Base-by-base conservation (phyloP, 2,329 filamentous ascomycete species). In the Epichloe coenophiala region DNA sequence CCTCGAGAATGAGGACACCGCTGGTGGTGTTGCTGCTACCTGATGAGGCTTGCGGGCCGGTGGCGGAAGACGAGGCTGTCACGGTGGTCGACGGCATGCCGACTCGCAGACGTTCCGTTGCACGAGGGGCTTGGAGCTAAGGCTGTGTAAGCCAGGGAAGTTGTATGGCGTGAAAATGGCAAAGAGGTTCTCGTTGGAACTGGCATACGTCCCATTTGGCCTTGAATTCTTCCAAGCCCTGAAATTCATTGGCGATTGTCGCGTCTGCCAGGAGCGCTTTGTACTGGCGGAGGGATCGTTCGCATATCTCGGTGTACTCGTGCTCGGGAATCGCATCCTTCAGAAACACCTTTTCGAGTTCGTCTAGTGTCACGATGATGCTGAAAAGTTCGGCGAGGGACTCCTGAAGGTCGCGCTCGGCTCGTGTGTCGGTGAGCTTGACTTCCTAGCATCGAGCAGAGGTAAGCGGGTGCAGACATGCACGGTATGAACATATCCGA, bases 321-420 rank as follows among this genome's bases (percentile, higher is more conserved):
- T 77, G 76, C 68, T 97, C 93, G 5, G 86, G 80, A 47, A 98
- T 84, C 21, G 89, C 91, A 73, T 98, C 93, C 63, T 95, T 94
- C 39, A 98, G 79, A 63, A 95, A 98, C 0, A 91, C 94, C 66
- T 94, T 95, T 63, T 98, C 93, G 2, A 98, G 78, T 56, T 94
- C 89, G 64, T 98, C 93, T 3, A 98, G 75, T 0, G 93, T 97
- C 54, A 96, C 80, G 38, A 98, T 91, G 58, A 98, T 97, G 70
- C 90, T 95, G 69, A 97, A 98, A 23, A 98, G 83, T 68, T 98
- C 93, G 50, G 91, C 93, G 13, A 98, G 80, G 1, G 93, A 97
- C 63, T 97, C 93, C 66, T 96, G 88, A 1, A 97, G 75, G 64
- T 98, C 90, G 54, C 91, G 84, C 70, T 97, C 91, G 40, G 87